Evolutionary conservation across 2,329 filamentous ascomycete genomes (phyloP), one percentile per base, ranked within the genome.

Genomic region (Penicillium sp.): DNA sequence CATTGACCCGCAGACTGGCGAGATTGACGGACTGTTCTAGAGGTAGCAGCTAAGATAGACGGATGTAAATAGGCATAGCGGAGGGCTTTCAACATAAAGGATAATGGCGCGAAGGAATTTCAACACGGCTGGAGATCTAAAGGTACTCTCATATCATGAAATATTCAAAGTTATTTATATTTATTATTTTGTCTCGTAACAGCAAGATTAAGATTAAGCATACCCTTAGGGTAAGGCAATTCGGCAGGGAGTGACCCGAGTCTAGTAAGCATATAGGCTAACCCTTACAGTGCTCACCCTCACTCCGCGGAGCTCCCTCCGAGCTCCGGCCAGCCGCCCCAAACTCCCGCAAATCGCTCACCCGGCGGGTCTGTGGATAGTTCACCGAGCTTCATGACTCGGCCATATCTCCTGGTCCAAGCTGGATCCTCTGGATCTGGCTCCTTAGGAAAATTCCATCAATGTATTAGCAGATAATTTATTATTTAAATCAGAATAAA

Each of bases 11-110:
- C 88, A 92, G 79, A 92, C 88, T n/a, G 90, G 90, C 51, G 89
- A 93, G 77, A 91, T 93, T 61, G 86, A 91, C 54, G 90, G 94
- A 5, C 83, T 99, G 52, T 99, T 97, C 76, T 99, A 91, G 62
- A 59, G 13, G 18, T 2, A 26, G 33, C 13, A 14, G n/a, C n/a
- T 21, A 6, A 37, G 45, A 36, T 40, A 39, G 23, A 49, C 18
- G 16, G 44, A 48, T 64, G 59, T 60, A 65, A 53, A 64, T 65
- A 65, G 42, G n/a, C 28, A 18, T 36, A 37, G 31, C 18, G 33
- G 31, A 26, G 52, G 36, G 39, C 23, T 59, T 67, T 68, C 65
- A 67, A 67, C 65, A 66, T 55, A 64, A 58, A 59, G 47, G 48
- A 52, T 50, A 43, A 43, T 43, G 39, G 39, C 39, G 39, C 39